Base-by-base conservation (phyloP, 2,329 filamentous ascomycete species). In the Sporothrix pallida region DNA sequence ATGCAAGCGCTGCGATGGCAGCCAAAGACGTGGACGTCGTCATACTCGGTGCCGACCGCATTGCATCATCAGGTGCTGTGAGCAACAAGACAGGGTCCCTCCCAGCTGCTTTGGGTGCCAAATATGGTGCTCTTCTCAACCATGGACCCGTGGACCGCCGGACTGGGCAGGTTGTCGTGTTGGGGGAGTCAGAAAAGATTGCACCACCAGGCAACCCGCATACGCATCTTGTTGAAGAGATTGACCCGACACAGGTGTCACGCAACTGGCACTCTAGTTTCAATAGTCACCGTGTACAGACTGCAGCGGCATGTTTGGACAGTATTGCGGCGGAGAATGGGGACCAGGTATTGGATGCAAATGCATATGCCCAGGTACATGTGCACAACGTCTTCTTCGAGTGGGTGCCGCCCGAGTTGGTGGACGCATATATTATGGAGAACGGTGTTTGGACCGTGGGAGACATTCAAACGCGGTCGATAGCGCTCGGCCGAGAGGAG, bases 11-110 rank as follows among this genome's bases (percentile, higher is more conserved):
- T 4, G 88, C 87, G 0, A 79, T 88, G 10, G 88, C 89, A 0
- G 83, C 86, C 3, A 77, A 79, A 20, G 82, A 80, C n/a, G 82
- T 87, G 3, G 85, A 92, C 76, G 71, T 91, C 0, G 81, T 93
- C 1, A 80, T 93, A 3, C 81, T 93, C 0, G 90, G 90, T 0
- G 89, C 90, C 1, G 91, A 93, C 78, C 82, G 88, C 4, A 89
- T 93, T 72, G 86, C 87, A 13, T 79, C 81, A 0, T 79, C 81
- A 0, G 90, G 89, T 1, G 86, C 87, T 44, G 87, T 92, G 20
- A 89, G 86, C 79, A 93, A 92, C 80, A 93, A 92, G 80, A 89
- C 86, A 0, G 90, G 91, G 0, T 90, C 89, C 1, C 80, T 92
- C 7, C 86, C 89, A 0, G 85, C 87, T 0, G 84, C 88, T 0